Evolutionary conservation across 257 asterid species (phyloP).

Genomic region (Fraxinus cuspidata): DNA sequence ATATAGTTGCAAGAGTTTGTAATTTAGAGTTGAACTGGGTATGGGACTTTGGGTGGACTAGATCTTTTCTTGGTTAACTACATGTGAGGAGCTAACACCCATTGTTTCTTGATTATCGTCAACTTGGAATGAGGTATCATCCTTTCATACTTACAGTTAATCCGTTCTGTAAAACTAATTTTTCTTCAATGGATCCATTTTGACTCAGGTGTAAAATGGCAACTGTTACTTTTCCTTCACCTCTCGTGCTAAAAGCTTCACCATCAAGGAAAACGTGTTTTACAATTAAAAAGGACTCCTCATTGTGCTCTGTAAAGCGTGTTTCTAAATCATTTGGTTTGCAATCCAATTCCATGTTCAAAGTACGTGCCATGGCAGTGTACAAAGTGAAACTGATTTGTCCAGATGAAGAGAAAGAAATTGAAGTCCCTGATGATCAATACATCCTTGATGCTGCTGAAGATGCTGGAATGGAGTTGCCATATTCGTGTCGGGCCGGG

Average conservation of each 20-base stretch:
- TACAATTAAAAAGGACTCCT: background rate
- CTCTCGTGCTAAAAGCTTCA: conserved; percentile 19
- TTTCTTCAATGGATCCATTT: background rate
- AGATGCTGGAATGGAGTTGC: conserved; percentile 39
- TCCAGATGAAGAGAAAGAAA: conserved; percentile 34
- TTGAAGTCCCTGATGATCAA: conserved; percentile 43
- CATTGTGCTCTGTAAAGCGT: conserved; percentile 31
- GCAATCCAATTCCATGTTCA: conserved; percentile 14
- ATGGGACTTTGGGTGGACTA: no score
- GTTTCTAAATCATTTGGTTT: conserved; percentile 29
- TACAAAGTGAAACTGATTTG: conserved; percentile 48
- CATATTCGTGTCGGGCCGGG: conserved; percentile 51
- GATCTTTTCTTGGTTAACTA: no score
- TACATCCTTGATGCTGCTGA: conserved; percentile 50
- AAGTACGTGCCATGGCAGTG: conserved; percentile 33
- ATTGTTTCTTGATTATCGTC: no score
- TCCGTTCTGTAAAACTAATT: background rate
- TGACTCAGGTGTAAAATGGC: conserved; percentile 31
- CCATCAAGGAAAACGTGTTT: conserved; percentile 3
- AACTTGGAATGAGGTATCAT: no score
- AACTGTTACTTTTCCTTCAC: conserved; percentile 26
- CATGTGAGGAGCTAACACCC: no score
- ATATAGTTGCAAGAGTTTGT: no score
- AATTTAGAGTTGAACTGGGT: no score
- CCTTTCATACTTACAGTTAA: no score